Percentiles rank a stretch among this genome's conserved stretches.
Evolutionary conservation across 345 rosid genomes (phyloP).

Genomic region (Boechera retrofracta): DNA sequence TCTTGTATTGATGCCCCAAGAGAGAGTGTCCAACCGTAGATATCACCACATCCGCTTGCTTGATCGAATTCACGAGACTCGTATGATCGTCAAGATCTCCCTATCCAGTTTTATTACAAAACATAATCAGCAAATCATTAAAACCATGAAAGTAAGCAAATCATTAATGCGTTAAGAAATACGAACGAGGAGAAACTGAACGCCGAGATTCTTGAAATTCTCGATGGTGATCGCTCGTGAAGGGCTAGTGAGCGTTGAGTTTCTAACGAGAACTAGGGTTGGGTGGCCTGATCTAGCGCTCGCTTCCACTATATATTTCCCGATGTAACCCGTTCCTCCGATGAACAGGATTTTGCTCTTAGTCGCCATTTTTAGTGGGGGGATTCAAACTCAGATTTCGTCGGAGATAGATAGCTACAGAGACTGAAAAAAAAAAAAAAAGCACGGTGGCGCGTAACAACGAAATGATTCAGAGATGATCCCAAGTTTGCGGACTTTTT

Average conservation of each 20-base stretch:
- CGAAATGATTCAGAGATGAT: constrained; percentile 23
- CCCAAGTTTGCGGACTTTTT: constrained; percentile 4
- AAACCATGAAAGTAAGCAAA: not conserved
- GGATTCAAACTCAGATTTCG: not conserved
- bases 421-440: too few relatives aligned
- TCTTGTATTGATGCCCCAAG: constrained; percentile 53
- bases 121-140: not conserved
- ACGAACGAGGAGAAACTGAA: constrained; percentile 46
- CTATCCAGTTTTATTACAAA: constrained; percentile 31
- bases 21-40: constrained; percentile 50
- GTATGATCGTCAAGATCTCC: constrained; percentile 60
- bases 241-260: constrained; percentile 44
- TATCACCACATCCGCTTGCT: constrained; percentile 66
- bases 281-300: constrained; percentile 48
- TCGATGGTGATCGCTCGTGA: constrained; percentile 36
- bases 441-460: constrained; percentile 12
- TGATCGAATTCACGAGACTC: constrained; percentile 60
- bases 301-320: constrained; percentile 47
- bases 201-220: constrained; percentile 44
- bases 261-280: constrained; percentile 40
- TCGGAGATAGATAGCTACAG: not conserved
- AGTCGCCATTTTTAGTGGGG: constrained; percentile 30
- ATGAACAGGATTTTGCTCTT: constrained; percentile 49
- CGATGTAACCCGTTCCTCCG: constrained; percentile 48
- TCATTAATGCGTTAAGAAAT: not conserved